Evolutionary conservation across 768 basidiomycete species (phyloP), one percentile per base, ranked within the genome.

Genomic region (Mycena floridula): DNA sequence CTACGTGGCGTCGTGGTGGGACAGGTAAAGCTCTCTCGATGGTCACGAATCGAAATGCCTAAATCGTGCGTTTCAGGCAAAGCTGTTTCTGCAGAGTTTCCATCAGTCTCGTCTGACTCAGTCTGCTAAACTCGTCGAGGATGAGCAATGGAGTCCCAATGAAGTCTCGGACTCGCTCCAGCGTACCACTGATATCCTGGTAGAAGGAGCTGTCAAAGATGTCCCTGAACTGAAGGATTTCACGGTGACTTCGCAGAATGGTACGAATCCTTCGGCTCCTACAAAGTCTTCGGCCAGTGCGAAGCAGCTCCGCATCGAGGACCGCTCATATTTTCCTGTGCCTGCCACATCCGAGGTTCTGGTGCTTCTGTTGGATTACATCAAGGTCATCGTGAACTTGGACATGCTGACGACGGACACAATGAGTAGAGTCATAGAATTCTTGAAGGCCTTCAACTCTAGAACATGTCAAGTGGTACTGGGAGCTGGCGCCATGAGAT

Each of bases 401-500:
- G 76, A 86, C 26, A 78, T 89, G 63, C 72, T 99, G 41, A 93
- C 90, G 39, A 96, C 89, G 47, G 95, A 99, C 57, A 82, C 85
- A n/a, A 95, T 98, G 89, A 80, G 82, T 49, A 80, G 90, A 26
- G 75, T 94, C 21, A 89, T 98, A 51, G 96, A 99, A 62, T 94
- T 94, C 59, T 70, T 99, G 48, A 98, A 97, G 66, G 85, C 93
- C 22, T 98, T 95, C 72, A 99, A 99, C 62, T 98, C 95, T 24
- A 72, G 96, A 53, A 95, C 92, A 2, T 99, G 96, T 64, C 96
- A 98, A 61, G 94, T 98, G 37, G 96, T 99, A 1, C 73, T 99
- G 7, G 96, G 96, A 3, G 96, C 96, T 7, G 96, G 96, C 12
- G 96, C 96, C n/a, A 97, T 98, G 94, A 76, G 93, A 35, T 93